Evolutionary conservation across 1,139 yeast species (phyloP), one percentile per base, ranked within the genome.

Genomic region (Yamadazyma triangularis): DNA sequence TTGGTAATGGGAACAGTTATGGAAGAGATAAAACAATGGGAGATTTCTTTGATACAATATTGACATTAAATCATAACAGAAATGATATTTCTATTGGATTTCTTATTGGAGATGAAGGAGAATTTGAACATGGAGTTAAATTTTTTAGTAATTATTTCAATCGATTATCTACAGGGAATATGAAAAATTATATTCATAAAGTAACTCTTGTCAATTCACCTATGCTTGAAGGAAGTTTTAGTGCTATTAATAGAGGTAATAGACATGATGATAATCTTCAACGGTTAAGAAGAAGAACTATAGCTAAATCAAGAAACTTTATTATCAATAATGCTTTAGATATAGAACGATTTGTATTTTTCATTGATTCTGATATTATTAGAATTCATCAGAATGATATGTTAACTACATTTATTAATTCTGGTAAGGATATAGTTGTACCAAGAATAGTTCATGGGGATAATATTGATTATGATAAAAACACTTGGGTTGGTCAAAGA

Each of bases 401-500:
- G 49, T 32, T 69, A 8, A 26, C 36, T n/a, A 39, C 43, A 3
- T 65, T 70, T 32, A 47, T 69, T 11, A 41, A 45, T 2, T 51
- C 69, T 2, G 43, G 42, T 0, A 51, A 51, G 20, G 77, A 70
- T 38, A 62, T 71, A 10, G 53, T 64, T 9, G 73, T 66, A 2
- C 66, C 73, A 0, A 41, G 74, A 32, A 48, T 71, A 11, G 38
- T 33, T n/a, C 40, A 48, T 21, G 64, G 62, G 2, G 40, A 35
- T 3, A 34, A 38, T 27, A 28, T 29, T 3, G 64, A 62, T 33
- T 70, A 69, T 42, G 77, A 70, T 43, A 51, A 50, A 32, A 70
- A 70, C 40, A 54, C 74, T 0, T 71, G 77, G 77, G 52, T 50
- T n/a, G 77, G 77, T 2, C 42, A 51, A 25, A 51, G 77, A 37